phyloP scores from a whole-genome alignment of 371 early-diverging fungal species.

The Vairimorpha necatrix region DNA sequence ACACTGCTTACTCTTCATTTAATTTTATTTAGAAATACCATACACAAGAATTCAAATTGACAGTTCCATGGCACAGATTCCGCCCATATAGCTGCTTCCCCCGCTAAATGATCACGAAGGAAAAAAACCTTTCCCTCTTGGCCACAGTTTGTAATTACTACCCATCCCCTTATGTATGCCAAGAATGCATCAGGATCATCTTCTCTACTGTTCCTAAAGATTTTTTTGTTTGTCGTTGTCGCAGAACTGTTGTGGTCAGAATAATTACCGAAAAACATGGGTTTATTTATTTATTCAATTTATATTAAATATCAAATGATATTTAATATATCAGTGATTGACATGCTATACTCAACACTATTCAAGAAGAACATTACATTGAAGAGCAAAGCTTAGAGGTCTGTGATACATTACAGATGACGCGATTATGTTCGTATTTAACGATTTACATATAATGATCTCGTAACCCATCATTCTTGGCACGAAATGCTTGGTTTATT shows the following conservation, averaged over 20 bases:
- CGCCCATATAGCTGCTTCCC: neutral
- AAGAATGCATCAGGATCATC: constrained; percentile 6
- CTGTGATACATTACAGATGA: no score
- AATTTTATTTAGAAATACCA: neutral
- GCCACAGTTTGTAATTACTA: neutral
- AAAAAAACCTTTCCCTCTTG: neutral
- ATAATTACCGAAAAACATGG: neutral
- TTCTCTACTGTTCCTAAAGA: constrained; percentile 8
- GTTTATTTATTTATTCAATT: no score
- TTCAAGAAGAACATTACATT: no score
- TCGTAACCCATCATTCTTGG: no score
- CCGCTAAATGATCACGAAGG: neutral
- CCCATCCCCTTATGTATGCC: neutral
- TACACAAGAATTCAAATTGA: neutral
- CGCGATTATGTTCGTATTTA: no score
- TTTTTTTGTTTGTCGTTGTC: neutral
- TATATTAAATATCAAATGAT: no score
- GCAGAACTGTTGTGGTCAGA: neutral
- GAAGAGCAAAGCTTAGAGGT: no score
- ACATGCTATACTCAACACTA: no score
- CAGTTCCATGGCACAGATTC: neutral
- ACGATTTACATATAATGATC: no score
- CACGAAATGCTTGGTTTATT: no score
- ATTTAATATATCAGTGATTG: no score
- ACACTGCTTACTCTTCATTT: neutral